Evolutionary conservation across 176 grass and related monocot species (phyloP), one percentile per base, ranked within the genome.

Genomic region (Oryza punctata): DNA sequence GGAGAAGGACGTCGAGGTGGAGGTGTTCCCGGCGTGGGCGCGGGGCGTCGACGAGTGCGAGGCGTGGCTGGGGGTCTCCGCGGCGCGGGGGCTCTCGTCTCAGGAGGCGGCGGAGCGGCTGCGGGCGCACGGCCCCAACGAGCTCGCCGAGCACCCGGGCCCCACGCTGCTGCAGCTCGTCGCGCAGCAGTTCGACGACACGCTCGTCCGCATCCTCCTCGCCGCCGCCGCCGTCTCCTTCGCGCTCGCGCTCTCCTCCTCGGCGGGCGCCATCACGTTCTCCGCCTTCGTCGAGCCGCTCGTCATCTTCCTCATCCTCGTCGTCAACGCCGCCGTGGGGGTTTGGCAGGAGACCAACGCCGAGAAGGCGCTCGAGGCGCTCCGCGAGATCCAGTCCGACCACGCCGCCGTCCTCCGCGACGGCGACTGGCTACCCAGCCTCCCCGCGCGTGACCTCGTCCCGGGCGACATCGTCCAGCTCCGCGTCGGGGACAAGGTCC

Each of bases 281-380:
- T 93, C 85, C 46, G 91, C 96, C 45, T 99, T 99, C 65, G 96
- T 99, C 10, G 96, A 99, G 61, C 96, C 96, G 33, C 74, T 99
- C 75, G 93, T 99, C 35, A 99, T 99, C 79, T 96, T 99, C 84
- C 85, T 99, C 72, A 99, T 99, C 73, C 91, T 99, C 24, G 89
- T 96, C 40, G 83, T 90, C 28, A 99, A 99, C 87, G 96, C 96
- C 9, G 89, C 91, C 13, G 96, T 99, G 10, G 93, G 93, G 0
- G 90, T 99, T 2, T 96, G 93, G 93, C 96, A 99, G 87, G 96
- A 99, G 84, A 90, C 77, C 84, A 99, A 99, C 85, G 96, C 96
- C 19, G 93, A 96, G 91, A 90, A 87, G 63, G 93, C 96, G 0
- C 89, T 99, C 1, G 91, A 92, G 64, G 96, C 96, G 23, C 81